phyloP scores from a whole-genome alignment of 371 early-diverging fungal genomes.

The Lichtheimia hyalospora region DNA sequence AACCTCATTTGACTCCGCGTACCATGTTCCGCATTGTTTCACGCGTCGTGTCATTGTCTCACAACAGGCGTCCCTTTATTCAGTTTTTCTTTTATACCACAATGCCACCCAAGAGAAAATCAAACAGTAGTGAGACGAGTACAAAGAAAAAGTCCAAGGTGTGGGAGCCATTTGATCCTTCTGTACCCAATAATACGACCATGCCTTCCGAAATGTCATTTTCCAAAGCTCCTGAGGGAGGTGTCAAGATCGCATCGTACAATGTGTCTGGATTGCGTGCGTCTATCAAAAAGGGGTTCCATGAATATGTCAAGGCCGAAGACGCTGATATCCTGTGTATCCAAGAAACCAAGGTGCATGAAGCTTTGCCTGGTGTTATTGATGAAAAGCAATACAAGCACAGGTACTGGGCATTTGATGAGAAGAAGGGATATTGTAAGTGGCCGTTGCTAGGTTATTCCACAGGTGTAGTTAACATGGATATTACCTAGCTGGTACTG shows the following conservation, averaged over 20 bases:
- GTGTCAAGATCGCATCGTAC: conserved; percentile 76
- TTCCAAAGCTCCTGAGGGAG: conserved; percentile 43
- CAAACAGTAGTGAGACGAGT: background rate
- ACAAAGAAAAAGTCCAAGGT: conserved; percentile 15
- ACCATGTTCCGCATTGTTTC: too few relatives aligned
- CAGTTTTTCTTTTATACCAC: background rate
- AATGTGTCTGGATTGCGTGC: conserved; percentile 81
- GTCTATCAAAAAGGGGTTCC: conserved; percentile 79
- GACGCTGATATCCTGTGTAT: conserved; percentile 83
- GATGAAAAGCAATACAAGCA: conserved; percentile 67
- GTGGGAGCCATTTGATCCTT: conserved; percentile 40
- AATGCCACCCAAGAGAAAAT: conserved; percentile 15
- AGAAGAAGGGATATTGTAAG: conserved; percentile 82
- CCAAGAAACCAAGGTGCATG: conserved; percentile 85
- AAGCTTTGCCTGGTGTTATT: conserved; percentile 45
- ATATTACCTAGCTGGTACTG: conserved; percentile 62
- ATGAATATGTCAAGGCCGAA: conserved; percentile 76
- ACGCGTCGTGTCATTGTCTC: too few relatives aligned
- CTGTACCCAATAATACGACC: conserved; percentile 59
- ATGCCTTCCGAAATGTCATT: conserved; percentile 61
- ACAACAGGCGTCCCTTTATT: too few relatives aligned
- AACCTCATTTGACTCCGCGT: too few relatives aligned
- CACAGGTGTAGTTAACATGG: background rate
- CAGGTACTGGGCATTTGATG: conserved; percentile 67
- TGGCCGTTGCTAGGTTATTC: background rate